Base-by-base conservation (phyloP, 2,329 filamentous ascomycete species). In the Botrytis paeoniae region DNA sequence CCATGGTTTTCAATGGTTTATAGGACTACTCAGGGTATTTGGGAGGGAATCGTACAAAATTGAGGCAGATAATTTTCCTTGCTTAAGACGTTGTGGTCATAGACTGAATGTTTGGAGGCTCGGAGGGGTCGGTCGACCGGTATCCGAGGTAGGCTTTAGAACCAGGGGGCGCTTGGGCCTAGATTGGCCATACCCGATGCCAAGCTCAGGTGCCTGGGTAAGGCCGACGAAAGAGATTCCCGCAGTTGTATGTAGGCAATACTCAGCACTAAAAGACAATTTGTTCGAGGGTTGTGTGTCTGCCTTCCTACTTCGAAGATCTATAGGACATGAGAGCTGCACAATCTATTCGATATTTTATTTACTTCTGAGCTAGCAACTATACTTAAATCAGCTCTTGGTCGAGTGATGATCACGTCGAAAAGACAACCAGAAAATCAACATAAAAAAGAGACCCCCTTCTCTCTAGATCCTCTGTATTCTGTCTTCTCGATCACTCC, bases 1-100 rank as follows among this genome's bases (percentile, higher is more conserved):
- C 79, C 80, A 81, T 81, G 20, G 8, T 70, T 22, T 61, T 20
- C 10, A 37, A 32, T 18, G 5, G 18, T 20, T 14, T 20, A 10
- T 20, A 20, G 25, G 4, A 10, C 22, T 66, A 37, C 43, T 59
- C 12, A 16, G 22, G 10, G 4, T 9, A 12, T 37, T 69, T 22
- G 20, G 48, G 37, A 41, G 6, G 7, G 12, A 69, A 39, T 35
- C 8, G 29, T 18, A 35, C 3, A 70, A 37, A 29, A 61, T 35
- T 22, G 37, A 16, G 37, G 39, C 10, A 37, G 35, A 45, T 37
- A 7, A 25, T 1, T 35, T 37, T 35, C 20, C 20, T 57, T 57
- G n/a, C 48, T 29, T 16, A 35, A 54, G 32, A 39, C n/a, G 35
- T 39, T 39, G 16, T 20, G 25, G 25, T 35, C 4, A 41, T 62